A percentile compares a stretch with the other conserved stretches of the same genome.
Conservation (phyloP, 2,329 filamentous ascomycete genomes). For the Pezicula carpinea region DNA sequence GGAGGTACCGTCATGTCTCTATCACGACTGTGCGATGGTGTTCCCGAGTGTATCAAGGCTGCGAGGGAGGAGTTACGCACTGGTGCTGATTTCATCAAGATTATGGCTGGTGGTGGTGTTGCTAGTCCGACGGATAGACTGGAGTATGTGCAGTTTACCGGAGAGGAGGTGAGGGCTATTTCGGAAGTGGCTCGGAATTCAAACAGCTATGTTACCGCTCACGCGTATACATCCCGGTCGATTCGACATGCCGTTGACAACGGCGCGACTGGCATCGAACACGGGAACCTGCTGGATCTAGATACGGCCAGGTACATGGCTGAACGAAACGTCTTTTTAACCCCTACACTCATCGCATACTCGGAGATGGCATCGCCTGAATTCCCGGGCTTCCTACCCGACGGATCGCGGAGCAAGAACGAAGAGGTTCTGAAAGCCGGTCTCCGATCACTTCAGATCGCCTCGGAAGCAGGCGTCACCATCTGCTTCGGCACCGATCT, state of each 20-base stretch:
- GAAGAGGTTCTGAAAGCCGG: constrained; percentile 42
- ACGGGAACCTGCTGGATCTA: constrained; percentile 59
- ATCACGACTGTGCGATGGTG: constrained; percentile 47
- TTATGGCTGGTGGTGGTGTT: constrained; percentile 56
- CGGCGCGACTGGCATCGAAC: constrained; percentile 52
- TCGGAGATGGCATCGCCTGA: constrained; percentile 40
- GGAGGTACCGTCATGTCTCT: constrained; percentile 36
- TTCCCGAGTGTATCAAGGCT: constrained; percentile 46
- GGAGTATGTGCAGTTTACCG: constrained; percentile 50
- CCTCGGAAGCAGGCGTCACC: constrained; percentile 45
- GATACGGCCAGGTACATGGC: constrained; percentile 47
- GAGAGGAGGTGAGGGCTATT: constrained; percentile 51
- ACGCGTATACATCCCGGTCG: constrained; percentile 50
- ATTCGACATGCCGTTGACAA: constrained; percentile 52
- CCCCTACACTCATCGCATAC: constrained; percentile 50
- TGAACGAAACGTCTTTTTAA: constrained; percentile 42
- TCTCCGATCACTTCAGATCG: constrained; percentile 41
- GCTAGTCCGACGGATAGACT: constrained; percentile 50
- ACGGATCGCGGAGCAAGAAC: constrained; percentile 44
- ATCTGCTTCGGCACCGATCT: constrained; percentile 54
- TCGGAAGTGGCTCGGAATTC: constrained; percentile 42
- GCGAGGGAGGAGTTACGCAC: constrained; percentile 49
- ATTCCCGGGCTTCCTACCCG: constrained; percentile 39
- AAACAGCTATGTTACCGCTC: constrained; percentile 51
- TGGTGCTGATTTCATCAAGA: constrained; percentile 58